Base-by-base conservation (phyloP, 1,284 basidiomycete species). In the Tilletiaria anomala region DNA sequence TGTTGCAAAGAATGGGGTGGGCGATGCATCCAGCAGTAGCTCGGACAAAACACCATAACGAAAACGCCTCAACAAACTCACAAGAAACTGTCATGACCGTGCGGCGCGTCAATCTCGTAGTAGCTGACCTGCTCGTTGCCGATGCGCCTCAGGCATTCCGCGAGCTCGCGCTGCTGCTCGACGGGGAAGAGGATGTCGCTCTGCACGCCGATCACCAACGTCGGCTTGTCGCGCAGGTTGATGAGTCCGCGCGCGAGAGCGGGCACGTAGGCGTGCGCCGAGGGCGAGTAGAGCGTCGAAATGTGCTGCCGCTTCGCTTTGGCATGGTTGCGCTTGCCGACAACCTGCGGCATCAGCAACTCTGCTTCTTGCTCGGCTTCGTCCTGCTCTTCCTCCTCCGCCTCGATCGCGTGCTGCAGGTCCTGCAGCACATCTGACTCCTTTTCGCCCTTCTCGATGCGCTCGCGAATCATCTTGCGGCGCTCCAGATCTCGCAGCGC, bases 61-160 rank as follows among this genome's bases (percentile, higher is more conserved):
- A n/a, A n/a, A n/a, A 8, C 20, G 26, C 10, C 10, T 8, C 10
- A n/a, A 29, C 8, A n/a, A 8, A 70, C 73, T 70, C 48, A 73
- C 71, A 99, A 72, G 72, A 97, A 97, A 20, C 87, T 94, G 70
- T 97, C 89, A 48, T 70, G 70, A 10, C 93, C 93, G 84, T 88
- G 96, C 12, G 96, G 89, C 3, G 91, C 88, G 31, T 93, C 89
- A 6, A 97, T 75, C 70, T 97, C 93, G 68, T 91, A 97, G 69
- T 96, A 97, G 45, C 83, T 81, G 22, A 99, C 93, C 47, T 75
- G 72, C 16, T 77, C 70, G 38, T 65, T 65, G 0, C 91, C 91
- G 2, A 81, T 78, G 74, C 89, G 77, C 46, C 86, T 75, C 49
- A 99, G 69, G 21, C 88, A 89, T 68, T 96, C 88, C 3, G 83